Conservation (phyloP, 768 basidiomycete genomes). For the Macrolepiota fuliginosa region DNA sequence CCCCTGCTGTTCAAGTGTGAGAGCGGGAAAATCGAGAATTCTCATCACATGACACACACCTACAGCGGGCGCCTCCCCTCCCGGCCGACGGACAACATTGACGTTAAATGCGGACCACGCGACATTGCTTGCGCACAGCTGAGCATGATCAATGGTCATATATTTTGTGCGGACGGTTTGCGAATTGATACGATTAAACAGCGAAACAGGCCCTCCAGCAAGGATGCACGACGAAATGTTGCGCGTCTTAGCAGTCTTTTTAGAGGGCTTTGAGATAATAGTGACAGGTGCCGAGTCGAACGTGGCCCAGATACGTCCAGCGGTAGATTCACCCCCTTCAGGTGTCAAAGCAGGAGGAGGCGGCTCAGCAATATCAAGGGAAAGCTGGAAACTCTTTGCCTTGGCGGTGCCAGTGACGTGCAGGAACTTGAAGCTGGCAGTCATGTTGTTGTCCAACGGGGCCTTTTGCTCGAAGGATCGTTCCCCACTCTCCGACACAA, state of each 20-base stretch:
- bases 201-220: slow-evolving; percentile 83
- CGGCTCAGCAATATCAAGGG: slow-evolving; percentile 82
- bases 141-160: slow-evolving; percentile 87
- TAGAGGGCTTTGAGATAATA: slow-evolving; percentile 96
- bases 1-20: slow-evolving; percentile 45
- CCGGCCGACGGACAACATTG: slow-evolving; percentile 77
- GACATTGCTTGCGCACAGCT: slow-evolving; percentile 85
- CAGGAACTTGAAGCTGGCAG: slow-evolving; percentile 87
- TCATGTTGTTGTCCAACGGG: slow-evolving; percentile 78
- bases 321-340: slow-evolving; percentile 42
- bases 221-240: slow-evolving; percentile 89
- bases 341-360: slow-evolving; percentile 47
- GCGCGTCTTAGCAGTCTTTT: slow-evolving; percentile 95
- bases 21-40: slow-evolving; percentile 27
- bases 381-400: slow-evolving; percentile 85
- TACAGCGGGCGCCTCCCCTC: slow-evolving; percentile 54
- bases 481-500: slow-evolving; percentile 81
- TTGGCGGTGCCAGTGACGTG: slow-evolving; percentile 88
- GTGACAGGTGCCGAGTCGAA: slow-evolving; percentile 92
- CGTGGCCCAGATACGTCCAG: slow-evolving; percentile 82
- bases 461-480: slow-evolving; percentile 85
- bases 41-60: slow-evolving; percentile 66
- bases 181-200: slow-evolving; percentile 95
- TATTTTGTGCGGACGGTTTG: slow-evolving; percentile 98
- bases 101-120: slow-evolving; percentile 95